Conservation (phyloP, 805 yeast species). For the Kodamaea nitidulidarum region DNA sequence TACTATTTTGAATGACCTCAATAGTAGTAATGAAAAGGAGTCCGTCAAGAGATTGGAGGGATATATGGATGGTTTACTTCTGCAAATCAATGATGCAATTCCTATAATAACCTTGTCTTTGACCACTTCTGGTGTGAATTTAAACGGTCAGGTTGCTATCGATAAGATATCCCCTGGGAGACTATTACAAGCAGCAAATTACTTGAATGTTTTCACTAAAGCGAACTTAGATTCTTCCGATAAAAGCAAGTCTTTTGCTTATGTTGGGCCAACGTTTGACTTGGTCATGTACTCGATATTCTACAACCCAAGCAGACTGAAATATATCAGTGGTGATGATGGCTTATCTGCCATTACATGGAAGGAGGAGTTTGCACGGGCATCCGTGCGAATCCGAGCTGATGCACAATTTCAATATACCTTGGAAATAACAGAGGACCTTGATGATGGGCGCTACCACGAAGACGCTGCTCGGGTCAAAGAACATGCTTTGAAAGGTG, state of each 20-base stretch:
- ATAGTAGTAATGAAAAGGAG: slow-evolving; percentile 27
- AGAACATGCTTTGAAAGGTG: slow-evolving; percentile 33
- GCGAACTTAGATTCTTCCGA: no score
- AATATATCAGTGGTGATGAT: slow-evolving; percentile 23
- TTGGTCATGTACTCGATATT: slow-evolving; percentile 60
- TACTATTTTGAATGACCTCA: slow-evolving; percentile 29
- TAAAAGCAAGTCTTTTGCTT: not conserved
- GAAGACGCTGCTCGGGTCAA: slow-evolving; percentile 42
- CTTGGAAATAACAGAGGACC: slow-evolving; percentile 50
- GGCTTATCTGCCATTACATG: slow-evolving; percentile 49
- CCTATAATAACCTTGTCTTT: slow-evolving; percentile 65
- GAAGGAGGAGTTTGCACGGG: slow-evolving; percentile 69
- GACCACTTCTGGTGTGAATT: slow-evolving; percentile 63
- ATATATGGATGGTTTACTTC: slow-evolving; percentile 45
- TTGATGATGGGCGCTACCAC: slow-evolving; percentile 71
- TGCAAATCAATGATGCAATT: slow-evolving; percentile 60
- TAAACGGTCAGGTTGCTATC: slow-evolving; percentile 44
- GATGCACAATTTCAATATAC: slow-evolving; percentile 36
- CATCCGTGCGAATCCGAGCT: slow-evolving; percentile 38
- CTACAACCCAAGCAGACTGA: slow-evolving; percentile 47
- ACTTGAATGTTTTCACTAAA: no score
- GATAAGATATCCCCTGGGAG: slow-evolving; percentile 60
- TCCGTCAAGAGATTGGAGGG: slow-evolving; percentile 45
- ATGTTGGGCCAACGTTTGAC: slow-evolving; percentile 58
- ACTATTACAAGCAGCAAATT: slow-evolving; percentile 57